A percentile compares a stretch with the other conserved stretches of the same genome.
Evolutionary conservation across 129 eudicot species (phyloP).

Genomic region (Tagetes erecta): DNA sequence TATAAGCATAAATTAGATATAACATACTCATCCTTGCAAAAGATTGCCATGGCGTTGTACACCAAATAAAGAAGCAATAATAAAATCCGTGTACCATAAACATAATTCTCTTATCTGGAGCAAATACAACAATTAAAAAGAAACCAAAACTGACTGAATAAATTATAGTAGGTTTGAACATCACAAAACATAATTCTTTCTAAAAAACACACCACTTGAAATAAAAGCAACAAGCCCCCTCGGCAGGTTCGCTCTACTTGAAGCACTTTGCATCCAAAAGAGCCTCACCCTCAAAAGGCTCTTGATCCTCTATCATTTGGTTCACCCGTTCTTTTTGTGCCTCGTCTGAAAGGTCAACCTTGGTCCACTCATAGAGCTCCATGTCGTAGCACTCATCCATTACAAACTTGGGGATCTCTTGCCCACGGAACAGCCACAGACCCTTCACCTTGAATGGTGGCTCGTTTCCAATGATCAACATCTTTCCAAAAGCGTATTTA

Average conservation of each 20-base stretch:
- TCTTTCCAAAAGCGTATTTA: constrained; percentile 90
- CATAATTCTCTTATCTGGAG: neutral
- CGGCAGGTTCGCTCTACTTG: constrained; percentile 27
- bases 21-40: too few relatives aligned
- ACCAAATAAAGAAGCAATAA: neutral
- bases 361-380: constrained; percentile 76
- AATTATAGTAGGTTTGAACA: neutral
- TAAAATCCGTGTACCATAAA: neutral
- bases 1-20: too few relatives aligned
- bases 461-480: constrained; percentile 72
- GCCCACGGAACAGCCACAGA: constrained; percentile 76
- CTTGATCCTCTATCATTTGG: constrained; percentile 56
- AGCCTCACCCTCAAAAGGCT: constrained; percentile 73
- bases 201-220: neutral
- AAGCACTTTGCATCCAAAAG: constrained; percentile 73
- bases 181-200: neutral
- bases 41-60: too few relatives aligned
- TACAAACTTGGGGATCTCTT: constrained; percentile 66
- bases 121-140: neutral
- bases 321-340: constrained; percentile 69
- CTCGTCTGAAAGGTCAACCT: constrained; percentile 63
- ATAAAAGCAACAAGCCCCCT: neutral
- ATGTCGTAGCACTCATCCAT: constrained; percentile 72
- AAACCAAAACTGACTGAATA: constrained; percentile 10
- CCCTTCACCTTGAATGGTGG: constrained; percentile 79